Base-by-base conservation (phyloP, 768 basidiomycete species). In the Tulasnella sp. region DNA sequence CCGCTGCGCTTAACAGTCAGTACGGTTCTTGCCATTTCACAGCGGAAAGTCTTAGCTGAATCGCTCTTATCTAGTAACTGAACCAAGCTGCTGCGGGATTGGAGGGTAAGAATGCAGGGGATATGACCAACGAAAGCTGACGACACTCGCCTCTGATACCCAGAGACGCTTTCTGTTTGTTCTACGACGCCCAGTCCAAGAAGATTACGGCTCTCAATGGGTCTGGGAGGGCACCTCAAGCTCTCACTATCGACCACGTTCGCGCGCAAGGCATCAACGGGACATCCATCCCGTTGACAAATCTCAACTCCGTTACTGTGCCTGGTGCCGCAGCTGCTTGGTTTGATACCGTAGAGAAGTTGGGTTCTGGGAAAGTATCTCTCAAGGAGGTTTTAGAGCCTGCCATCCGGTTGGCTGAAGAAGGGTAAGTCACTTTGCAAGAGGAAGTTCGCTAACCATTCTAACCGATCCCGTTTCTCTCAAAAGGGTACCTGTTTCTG, bases 301-400 rank as follows among this genome's bases (percentile, higher is more conserved):
- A 97, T 83, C 85, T 97, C 55, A 98, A 98, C 83, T 88, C 92
- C n/a, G 81, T 79, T 42, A 84, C 82, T 32, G 82, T 85, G 37
- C 81, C 82, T 89, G 96, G 97, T 73, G 92, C 93, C n/a, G 94
- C 96, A 3, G 93, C 95, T 44, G 95, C 95, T 20, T 99, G 97
- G 96, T 86, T 93, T 23, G 98, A 98, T 83, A 93, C 95, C 0
- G 87, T 98, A 44, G 89, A 93, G 79, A 85, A 86, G 51, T 90
- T 98, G 75, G 97, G 97, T 23, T 93, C 90, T 80, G 92, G 94
- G 13, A 90, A 89, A 79, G 77, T 92, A 4, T 86, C 85, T 1
- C 80, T 91, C 70, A 88, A 88, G 3, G 93, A 98, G 20, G 87
- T 96, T 40, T 87, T 99, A 35, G 92, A 85, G 35, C 98, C 98